A percentile compares a stretch with the other conserved stretches of the same genome.
phyloP scores from a whole-genome alignment of 805 yeast species.

The Saturnispora gosingensis region DNA sequence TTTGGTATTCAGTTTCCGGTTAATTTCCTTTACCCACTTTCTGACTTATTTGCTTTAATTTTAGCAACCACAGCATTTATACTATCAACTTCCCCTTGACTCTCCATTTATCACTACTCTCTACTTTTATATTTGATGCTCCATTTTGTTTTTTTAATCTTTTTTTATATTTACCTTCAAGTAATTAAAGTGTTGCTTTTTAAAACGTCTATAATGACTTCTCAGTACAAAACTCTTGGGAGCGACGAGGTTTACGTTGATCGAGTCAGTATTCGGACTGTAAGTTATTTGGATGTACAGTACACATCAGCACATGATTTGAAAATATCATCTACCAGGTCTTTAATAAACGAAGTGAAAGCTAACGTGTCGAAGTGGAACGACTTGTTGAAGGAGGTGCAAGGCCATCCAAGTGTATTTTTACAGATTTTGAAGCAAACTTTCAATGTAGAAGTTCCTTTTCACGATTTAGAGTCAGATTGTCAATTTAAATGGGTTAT shows the following conservation, averaged over 20 bases:
- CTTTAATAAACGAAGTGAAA: not conserved
- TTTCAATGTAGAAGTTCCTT: not conserved
- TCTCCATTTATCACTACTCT: not conserved
- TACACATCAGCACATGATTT: not conserved
- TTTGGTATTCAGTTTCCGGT: not conserved
- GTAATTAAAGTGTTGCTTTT: not conserved
- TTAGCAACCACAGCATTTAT: not conserved
- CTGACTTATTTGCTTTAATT: not conserved
- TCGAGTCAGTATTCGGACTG: not conserved
- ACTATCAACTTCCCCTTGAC: not conserved
- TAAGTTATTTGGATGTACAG: not conserved
- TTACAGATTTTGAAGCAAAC: not conserved
- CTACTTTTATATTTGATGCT: not conserved
- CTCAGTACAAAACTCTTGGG: conserved; percentile 3
- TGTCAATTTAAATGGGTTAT: conserved; percentile 10
- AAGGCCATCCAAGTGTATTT: conserved; percentile 5
- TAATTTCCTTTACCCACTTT: not conserved
- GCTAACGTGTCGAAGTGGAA: not conserved
- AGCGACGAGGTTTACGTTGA: conserved; percentile 3
- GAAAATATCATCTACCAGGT: not conserved
- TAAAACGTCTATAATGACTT: not conserved
- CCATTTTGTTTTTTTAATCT: not conserved
- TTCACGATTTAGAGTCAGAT: conserved; percentile 1
- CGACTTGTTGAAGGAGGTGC: not conserved
- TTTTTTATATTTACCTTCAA: not conserved